Evolutionary conservation across 495 filamentous ascomycete genomes (phyloP).

Genomic region (Lasiosphaeria ovina): DNA sequence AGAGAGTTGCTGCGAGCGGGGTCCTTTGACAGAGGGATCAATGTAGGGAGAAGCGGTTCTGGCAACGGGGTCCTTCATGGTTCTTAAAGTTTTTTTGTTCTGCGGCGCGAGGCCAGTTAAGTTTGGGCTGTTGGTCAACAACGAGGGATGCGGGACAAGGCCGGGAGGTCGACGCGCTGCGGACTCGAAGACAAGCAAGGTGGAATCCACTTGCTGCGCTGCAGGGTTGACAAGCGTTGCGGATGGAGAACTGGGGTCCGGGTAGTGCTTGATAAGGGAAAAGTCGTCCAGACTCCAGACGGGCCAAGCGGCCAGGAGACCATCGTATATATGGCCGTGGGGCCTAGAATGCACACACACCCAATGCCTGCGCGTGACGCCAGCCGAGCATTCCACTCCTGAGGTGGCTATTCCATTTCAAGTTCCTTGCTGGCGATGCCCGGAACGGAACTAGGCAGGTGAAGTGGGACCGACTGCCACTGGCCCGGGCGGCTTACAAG

Average conservation of each 20-base stretch:
- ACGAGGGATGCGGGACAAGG: slow-evolving; percentile 22
- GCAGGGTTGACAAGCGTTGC: slow-evolving; percentile 5
- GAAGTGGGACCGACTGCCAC: slow-evolving; percentile 13
- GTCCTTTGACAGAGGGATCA: slow-evolving; percentile 48
- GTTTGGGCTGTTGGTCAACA: slow-evolving; percentile 24
- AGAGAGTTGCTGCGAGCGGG: slow-evolving; percentile 41
- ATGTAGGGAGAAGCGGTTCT: slow-evolving; percentile 51
- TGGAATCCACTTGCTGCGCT: slow-evolving; percentile 29
- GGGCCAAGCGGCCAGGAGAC: slow-evolving; percentile 26
- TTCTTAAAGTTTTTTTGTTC: slow-evolving; percentile 39
- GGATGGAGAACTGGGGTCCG: not conserved
- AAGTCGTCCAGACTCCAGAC: slow-evolving; percentile 13
- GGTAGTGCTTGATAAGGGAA: slow-evolving; percentile 21
- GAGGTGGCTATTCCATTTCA: not conserved
- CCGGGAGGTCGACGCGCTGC: slow-evolving; percentile 20
- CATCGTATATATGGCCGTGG: slow-evolving; percentile 31
- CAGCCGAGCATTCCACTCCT: slow-evolving; percentile 12
- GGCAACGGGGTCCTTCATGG: slow-evolving; percentile 49
- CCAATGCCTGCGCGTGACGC: slow-evolving; percentile 29
- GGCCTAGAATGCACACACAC: slow-evolving; percentile 8
- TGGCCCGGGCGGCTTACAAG: slow-evolving; percentile 25
- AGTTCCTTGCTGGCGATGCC: slow-evolving; percentile 13
- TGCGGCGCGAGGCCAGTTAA: slow-evolving; percentile 10
- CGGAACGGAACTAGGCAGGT: no score
- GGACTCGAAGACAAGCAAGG: slow-evolving; percentile 10